A percentile compares a stretch with the other conserved stretches of the same genome.
These are phyloP conservation scores for Ceratobasidium sp. DNA, from an alignment of 1,284 basidiomycete genomes.

Conservation along the genomic window DNA sequence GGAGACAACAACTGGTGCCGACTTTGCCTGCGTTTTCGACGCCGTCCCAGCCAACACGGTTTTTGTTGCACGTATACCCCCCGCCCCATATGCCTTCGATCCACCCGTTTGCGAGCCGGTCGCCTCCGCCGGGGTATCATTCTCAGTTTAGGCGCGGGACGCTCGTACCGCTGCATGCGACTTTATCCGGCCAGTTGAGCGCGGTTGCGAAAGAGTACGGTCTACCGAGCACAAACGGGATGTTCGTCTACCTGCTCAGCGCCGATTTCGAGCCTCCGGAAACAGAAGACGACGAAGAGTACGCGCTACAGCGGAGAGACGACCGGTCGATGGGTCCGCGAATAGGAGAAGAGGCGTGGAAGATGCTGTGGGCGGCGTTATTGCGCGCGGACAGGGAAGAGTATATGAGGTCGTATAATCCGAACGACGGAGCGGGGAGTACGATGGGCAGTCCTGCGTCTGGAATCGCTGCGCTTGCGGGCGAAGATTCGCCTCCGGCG, in stretches of 20 bases:
- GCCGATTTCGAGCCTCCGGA: slow-evolving; percentile 49
- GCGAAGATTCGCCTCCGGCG: slow-evolving; percentile 40
- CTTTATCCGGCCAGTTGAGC: slow-evolving; percentile 75
- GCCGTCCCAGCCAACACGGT: slow-evolving; percentile 66
- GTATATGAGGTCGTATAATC: slow-evolving; percentile 54
- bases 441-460: slow-evolving; percentile 42
- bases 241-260: slow-evolving; percentile 79
- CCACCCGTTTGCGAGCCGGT: slow-evolving; percentile 63
- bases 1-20: slow-evolving; percentile 46
- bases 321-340: slow-evolving; percentile 57
- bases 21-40: slow-evolving; percentile 56
- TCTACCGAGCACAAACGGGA: slow-evolving; percentile 80
- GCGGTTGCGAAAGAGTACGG: slow-evolving; percentile 91
- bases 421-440: slow-evolving; percentile 33
- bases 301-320: slow-evolving; percentile 66
- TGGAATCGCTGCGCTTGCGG: slow-evolving; percentile 32
- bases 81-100: slow-evolving; percentile 75
- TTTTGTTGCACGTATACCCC: slow-evolving; percentile 80
- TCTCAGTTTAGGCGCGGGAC: slow-evolving; percentile 80
- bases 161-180: slow-evolving; percentile 78
- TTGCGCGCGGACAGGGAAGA: slow-evolving; percentile 75
- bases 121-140: slow-evolving; percentile 76
- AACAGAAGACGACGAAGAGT: slow-evolving; percentile 60
- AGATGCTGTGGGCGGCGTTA: slow-evolving; percentile 80
- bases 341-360: slow-evolving; percentile 86